Conservation (phyloP, 108 stramenopile genomes). For the Cyclotella sp. region DNA sequence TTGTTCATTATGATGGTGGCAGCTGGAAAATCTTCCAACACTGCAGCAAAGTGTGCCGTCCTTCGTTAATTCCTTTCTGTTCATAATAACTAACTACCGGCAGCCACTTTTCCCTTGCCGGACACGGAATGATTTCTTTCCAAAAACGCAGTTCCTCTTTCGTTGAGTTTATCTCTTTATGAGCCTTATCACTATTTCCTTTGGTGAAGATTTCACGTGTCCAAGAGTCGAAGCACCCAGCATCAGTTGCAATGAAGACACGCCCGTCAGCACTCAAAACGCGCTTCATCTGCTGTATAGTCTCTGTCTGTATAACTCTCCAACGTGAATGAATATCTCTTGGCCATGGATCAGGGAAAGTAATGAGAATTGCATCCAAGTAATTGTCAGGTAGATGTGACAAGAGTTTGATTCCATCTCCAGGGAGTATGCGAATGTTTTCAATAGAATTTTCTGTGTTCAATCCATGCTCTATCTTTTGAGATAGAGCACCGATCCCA, state of each 20-base stretch:
- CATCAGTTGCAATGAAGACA: constrained; percentile 78
- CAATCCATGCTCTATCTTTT: constrained; percentile 41
- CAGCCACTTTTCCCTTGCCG: constrained; percentile 66
- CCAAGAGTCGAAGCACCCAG: constrained; percentile 64
- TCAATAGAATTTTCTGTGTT: constrained; percentile 24
- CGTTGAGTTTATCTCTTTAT: constrained; percentile 3
- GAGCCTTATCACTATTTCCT: not conserved
- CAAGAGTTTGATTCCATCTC: constrained; percentile 75
- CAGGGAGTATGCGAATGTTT: constrained; percentile 67
- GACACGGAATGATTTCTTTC: constrained; percentile 56
- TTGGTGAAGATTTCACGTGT: constrained; percentile 46
- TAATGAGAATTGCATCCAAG: constrained; percentile 62
- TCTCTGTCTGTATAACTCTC: constrained; percentile 63
- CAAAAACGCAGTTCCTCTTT: constrained; percentile 17
- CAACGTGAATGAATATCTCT: constrained; percentile 49
- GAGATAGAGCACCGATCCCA: constrained; percentile 54
- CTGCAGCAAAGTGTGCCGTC: constrained; percentile 50
- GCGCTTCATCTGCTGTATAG: constrained; percentile 54
- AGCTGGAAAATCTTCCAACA: constrained; percentile 55
- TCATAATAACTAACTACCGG: constrained; percentile 77
- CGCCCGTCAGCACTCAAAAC: constrained; percentile 54
- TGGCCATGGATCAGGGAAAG: constrained; percentile 83
- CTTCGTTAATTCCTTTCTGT: constrained; percentile 74
- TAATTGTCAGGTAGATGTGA: constrained; percentile 54
- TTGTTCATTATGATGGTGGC: not conserved